Base-by-base conservation (phyloP, 2,329 filamentous ascomycete genomes). In the Ophiostoma sp. region DNA sequence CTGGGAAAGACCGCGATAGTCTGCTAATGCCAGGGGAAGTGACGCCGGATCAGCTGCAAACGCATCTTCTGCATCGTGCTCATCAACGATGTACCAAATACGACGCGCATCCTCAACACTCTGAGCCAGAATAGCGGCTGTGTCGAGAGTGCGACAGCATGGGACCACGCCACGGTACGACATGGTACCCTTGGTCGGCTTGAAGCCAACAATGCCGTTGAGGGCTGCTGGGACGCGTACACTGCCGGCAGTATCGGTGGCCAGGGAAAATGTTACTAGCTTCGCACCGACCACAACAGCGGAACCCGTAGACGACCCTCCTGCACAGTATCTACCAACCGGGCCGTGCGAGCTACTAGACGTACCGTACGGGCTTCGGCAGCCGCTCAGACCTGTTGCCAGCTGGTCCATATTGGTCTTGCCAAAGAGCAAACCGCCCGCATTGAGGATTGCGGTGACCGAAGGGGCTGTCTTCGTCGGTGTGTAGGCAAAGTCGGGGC, bases 391-490 rank as follows among this genome's bases (percentile, higher is more conserved):
- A 0, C 86, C 86, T 0, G 85, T 88, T 2, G 85, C 86, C 4
- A 88, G 79, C 74, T 88, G 85, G 73, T 89, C 86, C 67, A 88
- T 79, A 72, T 84, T 84, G 12, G 79, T 79, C 73, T 87, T 88
- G 42, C 85, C 85, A 60, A 87, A 78, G 68, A 84, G 82, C 3
- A 87, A 73, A 0, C 80, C 85, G 6, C 85, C 85, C 14, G 82
- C 80, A 5, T 78, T 76, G 3, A 85, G 49, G 27, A 55, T 55
- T 4, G 49, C 49, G 27, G 49, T 55, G 8, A 55, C 7, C 3
- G 49, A 36, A 9, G 49, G 49, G 3, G 49, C 49, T 5, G 49
- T 55, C 14, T 55, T 18, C 7, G 49, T 55, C 8, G 49, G 49
- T 11, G 49, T 27, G 9, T 55, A 55, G n/a, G 49, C 8, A 55